These are phyloP conservation scores for Jamesozyma hellenica DNA, from an alignment of 805 yeast species.

Conservation along the genomic window DNA sequence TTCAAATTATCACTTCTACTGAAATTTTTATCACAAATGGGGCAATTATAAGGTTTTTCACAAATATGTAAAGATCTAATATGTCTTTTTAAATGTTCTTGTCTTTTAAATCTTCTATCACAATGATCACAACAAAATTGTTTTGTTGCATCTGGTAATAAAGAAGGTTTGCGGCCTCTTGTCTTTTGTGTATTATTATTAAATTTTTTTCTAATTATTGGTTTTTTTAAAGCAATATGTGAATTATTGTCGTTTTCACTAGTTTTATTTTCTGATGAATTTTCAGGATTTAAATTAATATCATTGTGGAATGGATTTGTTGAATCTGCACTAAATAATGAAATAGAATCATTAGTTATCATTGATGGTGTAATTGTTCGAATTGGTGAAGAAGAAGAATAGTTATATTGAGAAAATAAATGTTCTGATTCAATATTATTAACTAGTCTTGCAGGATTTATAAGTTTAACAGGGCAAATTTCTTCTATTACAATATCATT, in stretches of 20 bases:
- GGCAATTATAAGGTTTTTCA: constrained; percentile 60
- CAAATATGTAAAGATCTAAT: constrained; percentile 62
- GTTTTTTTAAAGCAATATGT: too few species aligned
- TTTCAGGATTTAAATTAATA: neutral
- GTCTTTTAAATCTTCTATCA: constrained; percentile 57
- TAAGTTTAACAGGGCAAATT: constrained; percentile 6
- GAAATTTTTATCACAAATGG: constrained; percentile 51
- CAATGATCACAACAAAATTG: constrained; percentile 57
- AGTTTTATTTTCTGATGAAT: neutral
- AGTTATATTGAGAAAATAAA: too few species aligned
- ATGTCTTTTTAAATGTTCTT: constrained; percentile 70
- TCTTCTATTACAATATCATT: constrained; percentile 9
- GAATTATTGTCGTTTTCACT: too few species aligned
- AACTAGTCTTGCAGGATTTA: constrained; percentile 11
- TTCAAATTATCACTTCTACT: constrained; percentile 57
- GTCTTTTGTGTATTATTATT: constrained; percentile 31
- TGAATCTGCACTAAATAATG: neutral
- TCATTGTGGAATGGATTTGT: neutral
- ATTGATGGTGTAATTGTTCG: neutral
- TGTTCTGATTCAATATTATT: neutral
- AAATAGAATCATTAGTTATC: neutral
- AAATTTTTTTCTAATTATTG: neutral
- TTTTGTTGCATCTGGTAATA: constrained; percentile 46
- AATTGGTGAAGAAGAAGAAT: neutral
- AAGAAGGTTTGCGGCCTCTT: constrained; percentile 57